These are phyloP conservation scores for Penicillium turbatum DNA, from an alignment of 495 filamentous ascomycete species.

Conservation along the genomic window DNA sequence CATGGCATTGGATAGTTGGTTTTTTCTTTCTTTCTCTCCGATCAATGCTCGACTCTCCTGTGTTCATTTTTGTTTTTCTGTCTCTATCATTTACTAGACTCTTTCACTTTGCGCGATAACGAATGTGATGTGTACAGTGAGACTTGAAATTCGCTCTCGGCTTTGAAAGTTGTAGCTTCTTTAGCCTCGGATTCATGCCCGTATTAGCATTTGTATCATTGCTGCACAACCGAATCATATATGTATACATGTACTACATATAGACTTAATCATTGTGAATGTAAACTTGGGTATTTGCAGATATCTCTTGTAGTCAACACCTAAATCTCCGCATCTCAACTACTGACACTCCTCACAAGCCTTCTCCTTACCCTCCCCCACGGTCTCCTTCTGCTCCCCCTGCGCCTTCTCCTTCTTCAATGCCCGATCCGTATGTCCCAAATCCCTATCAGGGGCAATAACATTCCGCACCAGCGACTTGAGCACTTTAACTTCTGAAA, in stretches of 20 bases:
- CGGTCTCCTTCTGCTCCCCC: conserved; percentile 5
- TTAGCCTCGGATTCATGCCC: neutral
- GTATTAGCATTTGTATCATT: neutral
- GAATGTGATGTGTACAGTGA: conserved; percentile 15
- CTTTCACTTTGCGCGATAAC: conserved; percentile 14
- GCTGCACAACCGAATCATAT: too few species aligned
- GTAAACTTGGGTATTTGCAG: neutral
- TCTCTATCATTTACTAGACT: conserved; percentile 4
- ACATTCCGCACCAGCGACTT: conserved; percentile 84
- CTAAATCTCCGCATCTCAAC: neutral
- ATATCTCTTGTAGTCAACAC: too few species aligned
- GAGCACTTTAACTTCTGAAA: conserved; percentile 74
- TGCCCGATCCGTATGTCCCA: conserved; percentile 77
- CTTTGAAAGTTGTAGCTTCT: too few species aligned
- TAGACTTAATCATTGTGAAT: too few species aligned
- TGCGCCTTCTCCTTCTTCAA: conserved; percentile 26
- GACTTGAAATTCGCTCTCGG: neutral
- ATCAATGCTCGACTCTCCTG: neutral
- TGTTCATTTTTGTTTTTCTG: neutral
- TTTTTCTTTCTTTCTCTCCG: neutral
- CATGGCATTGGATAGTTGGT: neutral
- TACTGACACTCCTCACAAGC: conserved; percentile 48
- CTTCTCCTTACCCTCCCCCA: conserved; percentile 4
- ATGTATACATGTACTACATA: too few species aligned
- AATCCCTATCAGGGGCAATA: conserved; percentile 67